These are phyloP conservation scores for Amphichorda felina DNA, from an alignment of 2,329 filamentous ascomycete species.

Conservation along the genomic window DNA sequence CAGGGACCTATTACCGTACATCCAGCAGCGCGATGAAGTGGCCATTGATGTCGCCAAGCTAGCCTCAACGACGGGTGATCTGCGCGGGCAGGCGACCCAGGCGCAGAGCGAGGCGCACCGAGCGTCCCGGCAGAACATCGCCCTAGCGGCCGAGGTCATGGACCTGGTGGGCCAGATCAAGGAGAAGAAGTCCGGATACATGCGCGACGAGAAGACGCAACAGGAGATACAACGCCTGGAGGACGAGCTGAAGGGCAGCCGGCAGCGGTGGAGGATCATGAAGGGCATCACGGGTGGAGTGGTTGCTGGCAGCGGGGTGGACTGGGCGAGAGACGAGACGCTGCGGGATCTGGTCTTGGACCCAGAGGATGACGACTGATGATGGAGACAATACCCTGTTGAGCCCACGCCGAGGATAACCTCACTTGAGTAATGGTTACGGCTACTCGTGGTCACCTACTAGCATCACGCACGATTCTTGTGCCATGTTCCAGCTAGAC, in stretches of 20 bases:
- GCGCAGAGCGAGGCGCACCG: conserved; percentile 47
- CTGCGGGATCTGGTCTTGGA: conserved; percentile 64
- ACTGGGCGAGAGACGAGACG: conserved; percentile 63
- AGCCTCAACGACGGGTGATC: conserved; percentile 36
- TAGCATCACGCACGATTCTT: too few relatives aligned
- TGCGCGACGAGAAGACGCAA: neutral
- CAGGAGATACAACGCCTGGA: conserved; percentile 41
- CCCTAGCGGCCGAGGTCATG: conserved; percentile 50
- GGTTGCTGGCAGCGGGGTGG: conserved; percentile 68
- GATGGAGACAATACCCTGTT: too few relatives aligned
- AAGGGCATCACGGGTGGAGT: conserved; percentile 71
- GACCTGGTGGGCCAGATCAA: conserved; percentile 46
- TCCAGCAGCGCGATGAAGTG: conserved; percentile 56
- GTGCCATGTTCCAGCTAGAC: too few relatives aligned
- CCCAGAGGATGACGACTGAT: conserved; percentile 30
- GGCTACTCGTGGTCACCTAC: too few relatives aligned
- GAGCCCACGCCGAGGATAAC: too few relatives aligned
- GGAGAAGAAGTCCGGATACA: conserved; percentile 32
- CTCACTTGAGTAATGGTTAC: too few relatives aligned
- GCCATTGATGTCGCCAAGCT: conserved; percentile 52
- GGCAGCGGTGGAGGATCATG: conserved; percentile 59
- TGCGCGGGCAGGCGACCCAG: conserved; percentile 39
- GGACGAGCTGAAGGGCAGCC: conserved; percentile 45
- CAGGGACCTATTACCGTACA: conserved; percentile 55
- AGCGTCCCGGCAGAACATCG: conserved; percentile 47